phyloP scores from a whole-genome alignment of 2,329 filamentous ascomycete genomes.

The Leptographium flavum region DNA sequence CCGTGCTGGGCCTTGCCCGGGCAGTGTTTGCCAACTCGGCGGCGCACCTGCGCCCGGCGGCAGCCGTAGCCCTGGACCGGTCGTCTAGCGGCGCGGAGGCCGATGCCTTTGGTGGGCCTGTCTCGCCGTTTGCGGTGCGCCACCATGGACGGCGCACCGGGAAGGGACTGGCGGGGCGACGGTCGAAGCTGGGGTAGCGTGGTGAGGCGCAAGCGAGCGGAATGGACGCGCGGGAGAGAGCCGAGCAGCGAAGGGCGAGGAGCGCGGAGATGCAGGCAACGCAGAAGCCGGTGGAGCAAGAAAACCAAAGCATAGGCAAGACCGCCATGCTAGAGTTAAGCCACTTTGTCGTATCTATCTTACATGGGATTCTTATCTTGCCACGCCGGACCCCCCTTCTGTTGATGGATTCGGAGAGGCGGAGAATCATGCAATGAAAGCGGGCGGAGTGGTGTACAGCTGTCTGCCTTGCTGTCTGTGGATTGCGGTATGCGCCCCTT shows the following conservation, averaged over 20 bases:
- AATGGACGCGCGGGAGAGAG: not conserved
- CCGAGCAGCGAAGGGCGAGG: too few species aligned
- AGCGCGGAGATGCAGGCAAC: not conserved
- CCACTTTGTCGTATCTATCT: too few species aligned
- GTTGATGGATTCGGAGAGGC: too few species aligned
- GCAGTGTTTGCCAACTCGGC: slow-evolving; percentile 68
- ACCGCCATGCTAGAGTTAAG: too few species aligned
- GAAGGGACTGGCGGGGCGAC: not conserved
- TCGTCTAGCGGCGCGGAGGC: not conserved
- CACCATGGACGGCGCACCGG: not conserved
- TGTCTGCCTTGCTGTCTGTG: too few species aligned
- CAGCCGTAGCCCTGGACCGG: not conserved
- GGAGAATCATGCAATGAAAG: too few species aligned
- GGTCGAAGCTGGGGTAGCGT: not conserved
- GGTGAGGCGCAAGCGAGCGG: not conserved
- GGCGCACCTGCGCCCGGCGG: slow-evolving; percentile 33
- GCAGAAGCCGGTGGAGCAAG: not conserved
- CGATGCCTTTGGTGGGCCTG: not conserved
- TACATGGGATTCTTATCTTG: too few species aligned
- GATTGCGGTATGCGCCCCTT: too few species aligned
- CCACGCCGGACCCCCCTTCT: too few species aligned
- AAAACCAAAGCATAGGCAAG: too few species aligned
- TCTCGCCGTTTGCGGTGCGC: not conserved
- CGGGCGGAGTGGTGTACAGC: too few species aligned
- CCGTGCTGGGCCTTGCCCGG: slow-evolving; percentile 54